Conservation (phyloP, 805 yeast genomes). For the Scheffersomyces coipomensis region DNA sequence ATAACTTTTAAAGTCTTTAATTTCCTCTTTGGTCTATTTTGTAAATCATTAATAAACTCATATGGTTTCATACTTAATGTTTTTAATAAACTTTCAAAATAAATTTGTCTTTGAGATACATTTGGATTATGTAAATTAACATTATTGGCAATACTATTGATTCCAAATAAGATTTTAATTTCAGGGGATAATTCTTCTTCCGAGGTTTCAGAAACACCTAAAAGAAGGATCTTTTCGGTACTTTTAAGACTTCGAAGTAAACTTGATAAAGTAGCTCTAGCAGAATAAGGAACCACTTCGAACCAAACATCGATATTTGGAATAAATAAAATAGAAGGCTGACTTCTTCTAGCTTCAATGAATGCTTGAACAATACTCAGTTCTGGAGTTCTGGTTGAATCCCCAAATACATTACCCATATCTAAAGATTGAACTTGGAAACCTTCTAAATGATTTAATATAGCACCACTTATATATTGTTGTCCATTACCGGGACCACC, state of each 20-base stretch:
- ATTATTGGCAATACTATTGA: conserved; percentile 41
- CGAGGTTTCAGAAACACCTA: conserved; percentile 66
- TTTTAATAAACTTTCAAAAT: conserved; percentile 51
- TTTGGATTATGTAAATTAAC: conserved; percentile 46
- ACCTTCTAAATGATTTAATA: conserved; percentile 81
- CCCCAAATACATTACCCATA: conserved; percentile 71
- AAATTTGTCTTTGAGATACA: conserved; percentile 48
- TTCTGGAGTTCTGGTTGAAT: conserved; percentile 79
- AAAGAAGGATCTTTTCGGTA: conserved; percentile 67
- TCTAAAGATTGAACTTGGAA: conserved; percentile 87
- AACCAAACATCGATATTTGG: conserved; percentile 83
- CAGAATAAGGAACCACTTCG: conserved; percentile 62
- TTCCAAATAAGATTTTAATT: conserved; percentile 57
- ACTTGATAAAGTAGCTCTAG: conserved; percentile 69
- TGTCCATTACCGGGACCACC: conserved; percentile 86
- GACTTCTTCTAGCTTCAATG: conserved; percentile 83
- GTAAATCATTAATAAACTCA: conserved; percentile 63
- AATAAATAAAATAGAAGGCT: conserved; percentile 80
- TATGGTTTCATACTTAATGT: conserved; percentile 67
- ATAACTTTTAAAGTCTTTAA: conserved; percentile 39
- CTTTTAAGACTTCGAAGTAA: conserved; percentile 67
- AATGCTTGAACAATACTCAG: conserved; percentile 79
- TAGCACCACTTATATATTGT: conserved; percentile 77
- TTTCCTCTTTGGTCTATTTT: conserved; percentile 53
- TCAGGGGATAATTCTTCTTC: conserved; percentile 44